Conservation (phyloP, 257 asterid species). For the Solanum ahanhuiri region DNA sequence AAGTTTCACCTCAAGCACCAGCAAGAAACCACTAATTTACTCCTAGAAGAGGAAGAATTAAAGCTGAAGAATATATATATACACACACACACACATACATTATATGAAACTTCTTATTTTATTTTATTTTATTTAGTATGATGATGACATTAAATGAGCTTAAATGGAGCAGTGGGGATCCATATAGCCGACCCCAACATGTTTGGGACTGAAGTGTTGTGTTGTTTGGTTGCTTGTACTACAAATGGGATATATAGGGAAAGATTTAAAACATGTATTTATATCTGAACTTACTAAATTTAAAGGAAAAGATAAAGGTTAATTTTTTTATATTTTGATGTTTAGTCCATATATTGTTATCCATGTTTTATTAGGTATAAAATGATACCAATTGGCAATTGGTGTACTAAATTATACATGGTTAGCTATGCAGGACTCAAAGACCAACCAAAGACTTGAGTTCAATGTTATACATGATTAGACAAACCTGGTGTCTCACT, state of each 20-base stretch:
- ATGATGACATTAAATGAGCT: not conserved
- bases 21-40: not conserved
- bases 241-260: not conserved
- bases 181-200: not conserved
- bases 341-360: not conserved
- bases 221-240: not conserved
- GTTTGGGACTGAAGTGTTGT: not conserved
- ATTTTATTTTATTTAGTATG: not conserved
- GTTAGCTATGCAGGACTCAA: not conserved
- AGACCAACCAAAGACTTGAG: not conserved
- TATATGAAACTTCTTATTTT: not conserved
- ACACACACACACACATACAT: too few species aligned
- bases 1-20: not conserved
- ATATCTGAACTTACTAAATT: not conserved
- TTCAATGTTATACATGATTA: not conserved
- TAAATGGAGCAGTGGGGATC: not conserved
- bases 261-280: not conserved
- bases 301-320: not conserved
- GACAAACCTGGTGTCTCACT: not conserved
- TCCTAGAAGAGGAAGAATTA: not conserved
- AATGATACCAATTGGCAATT: not conserved
- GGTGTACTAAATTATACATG: not conserved
- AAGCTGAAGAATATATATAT: not conserved
- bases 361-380: not conserved
- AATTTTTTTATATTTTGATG: not conserved